phyloP scores from a whole-genome alignment of 176 grass and related monocot species.

The sorghum (Sorghum bicolor) region Sorghum_bicolor_NCBIv3 NC_012874.2:9390501-9391000 shows the following conservation, averaged over 20 bases:
- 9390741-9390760: neutral
- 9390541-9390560: slow-evolving; percentile 25
- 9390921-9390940: slow-evolving; percentile 13
- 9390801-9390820: neutral
- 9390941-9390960: slow-evolving; percentile 27
- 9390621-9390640: neutral
- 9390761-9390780: slow-evolving; percentile 32
- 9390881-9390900: neutral
- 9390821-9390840: neutral
- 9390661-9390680: neutral
- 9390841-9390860: neutral
- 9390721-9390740: neutral
- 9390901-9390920: neutral
- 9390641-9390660: neutral
- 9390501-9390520: neutral
- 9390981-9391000: neutral
- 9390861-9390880: neutral
- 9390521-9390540: neutral
- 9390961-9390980: slow-evolving; percentile 18
- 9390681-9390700: slow-evolving; percentile 38
- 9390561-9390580: neutral
- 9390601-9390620: neutral
- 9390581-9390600: neutral
- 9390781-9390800: slow-evolving; percentile 3
- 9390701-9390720: neutral